Conservation (phyloP, 257 asterid genomes). For the Mitragyna speciosa region DNA sequence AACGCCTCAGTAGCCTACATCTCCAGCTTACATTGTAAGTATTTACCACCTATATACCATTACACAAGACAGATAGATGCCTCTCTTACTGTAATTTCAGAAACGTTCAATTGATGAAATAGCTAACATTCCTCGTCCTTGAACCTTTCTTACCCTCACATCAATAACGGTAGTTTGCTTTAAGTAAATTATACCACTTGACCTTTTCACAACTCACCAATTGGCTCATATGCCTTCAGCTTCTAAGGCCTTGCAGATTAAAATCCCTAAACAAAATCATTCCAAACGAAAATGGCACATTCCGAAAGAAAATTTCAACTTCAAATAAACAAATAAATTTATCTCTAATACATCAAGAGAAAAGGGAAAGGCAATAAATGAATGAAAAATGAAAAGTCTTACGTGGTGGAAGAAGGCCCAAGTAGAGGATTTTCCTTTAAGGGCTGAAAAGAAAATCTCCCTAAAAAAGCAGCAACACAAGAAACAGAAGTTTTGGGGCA, state of each 20-base stretch:
- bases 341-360: background rate
- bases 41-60: background rate
- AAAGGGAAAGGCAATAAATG: no score
- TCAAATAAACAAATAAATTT: background rate
- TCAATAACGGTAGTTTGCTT: background rate
- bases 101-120: background rate
- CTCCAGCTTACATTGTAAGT: background rate
- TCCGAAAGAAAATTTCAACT: background rate
- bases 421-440: constrained; percentile 84
- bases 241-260: background rate
- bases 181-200: background rate
- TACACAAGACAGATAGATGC: background rate
- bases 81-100: background rate
- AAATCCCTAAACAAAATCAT: background rate
- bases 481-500: constrained; percentile 68
- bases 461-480: constrained; percentile 60
- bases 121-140: background rate
- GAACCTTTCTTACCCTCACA: background rate
- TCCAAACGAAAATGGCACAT: background rate
- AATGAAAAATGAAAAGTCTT: constrained; percentile 22
- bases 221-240: background rate
- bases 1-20: background rate
- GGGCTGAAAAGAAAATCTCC: constrained; percentile 89
- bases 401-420: constrained; percentile 90
- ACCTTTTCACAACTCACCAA: background rate